Conservation (phyloP, 306 rosid genomes). For the Cicer judaicum region DNA sequence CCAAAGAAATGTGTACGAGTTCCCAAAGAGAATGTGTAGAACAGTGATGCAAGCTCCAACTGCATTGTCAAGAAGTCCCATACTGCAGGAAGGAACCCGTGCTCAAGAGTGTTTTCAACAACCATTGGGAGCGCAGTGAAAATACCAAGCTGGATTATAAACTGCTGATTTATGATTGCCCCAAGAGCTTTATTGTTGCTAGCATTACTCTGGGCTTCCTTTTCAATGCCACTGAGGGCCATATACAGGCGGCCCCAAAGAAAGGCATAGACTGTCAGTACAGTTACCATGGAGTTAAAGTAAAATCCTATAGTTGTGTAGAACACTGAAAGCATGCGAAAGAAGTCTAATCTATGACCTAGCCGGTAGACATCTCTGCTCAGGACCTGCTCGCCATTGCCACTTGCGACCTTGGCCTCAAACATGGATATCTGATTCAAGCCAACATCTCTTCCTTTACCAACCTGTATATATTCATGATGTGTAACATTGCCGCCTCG, state of each 20-base stretch:
- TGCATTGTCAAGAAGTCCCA: conserved; percentile 96
- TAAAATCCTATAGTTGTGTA: conserved; percentile 81
- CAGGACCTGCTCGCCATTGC: conserved; percentile 94
- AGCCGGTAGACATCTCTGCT: conserved; percentile 93
- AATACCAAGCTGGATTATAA: conserved; percentile 84
- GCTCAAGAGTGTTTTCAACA: conserved; percentile 90
- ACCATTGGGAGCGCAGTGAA: conserved; percentile 95
- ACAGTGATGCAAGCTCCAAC: conserved; percentile 77
- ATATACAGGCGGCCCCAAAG: conserved; percentile 97
- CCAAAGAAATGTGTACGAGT: conserved; percentile 87
- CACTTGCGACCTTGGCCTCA: conserved; percentile 95
- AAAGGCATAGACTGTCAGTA: conserved; percentile 76
- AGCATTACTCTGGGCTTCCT: conserved; percentile 37
- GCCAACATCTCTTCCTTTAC: conserved; percentile 98
- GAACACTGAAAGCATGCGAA: conserved; percentile 95
- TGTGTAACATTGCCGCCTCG: conserved; percentile 97
- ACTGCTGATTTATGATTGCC: conserved; percentile 83
- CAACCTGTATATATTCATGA: conserved; percentile 95
- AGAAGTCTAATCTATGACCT: conserved; percentile 96
- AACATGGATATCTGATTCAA: conserved; percentile 93
- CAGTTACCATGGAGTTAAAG: conserved; percentile 76
- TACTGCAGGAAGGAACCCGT: conserved; percentile 83
- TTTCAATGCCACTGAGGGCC: conserved; percentile 88
- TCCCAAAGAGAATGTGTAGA: conserved; percentile 88
- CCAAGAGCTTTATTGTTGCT: conserved; percentile 80